Conservation (phyloP, 352 stramenopile species). For the Discostella stelligera region DNA sequence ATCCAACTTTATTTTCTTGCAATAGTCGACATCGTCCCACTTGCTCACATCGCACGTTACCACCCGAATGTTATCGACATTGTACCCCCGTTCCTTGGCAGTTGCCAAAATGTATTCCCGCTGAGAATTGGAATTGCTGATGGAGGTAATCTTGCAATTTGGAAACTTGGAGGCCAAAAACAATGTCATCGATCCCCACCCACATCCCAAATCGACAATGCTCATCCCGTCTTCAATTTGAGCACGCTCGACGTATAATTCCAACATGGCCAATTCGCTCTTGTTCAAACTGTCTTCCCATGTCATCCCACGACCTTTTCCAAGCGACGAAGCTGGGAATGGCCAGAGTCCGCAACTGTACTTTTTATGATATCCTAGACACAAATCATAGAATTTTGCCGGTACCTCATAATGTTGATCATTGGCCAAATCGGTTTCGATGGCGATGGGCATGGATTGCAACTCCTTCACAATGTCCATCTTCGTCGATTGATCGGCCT, state of each 20-base stretch:
- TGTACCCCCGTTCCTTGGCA: conserved; percentile 71
- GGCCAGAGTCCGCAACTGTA: conserved; percentile 82
- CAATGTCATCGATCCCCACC: conserved; percentile 73
- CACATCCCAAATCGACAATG: conserved; percentile 87
- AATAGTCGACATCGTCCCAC: conserved; percentile 43
- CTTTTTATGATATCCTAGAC: conserved; percentile 85
- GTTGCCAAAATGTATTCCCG: conserved; percentile 84
- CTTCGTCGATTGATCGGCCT: conserved; percentile 52
- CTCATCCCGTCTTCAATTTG: conserved; percentile 81
- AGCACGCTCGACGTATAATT: conserved; percentile 83
- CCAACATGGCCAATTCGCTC: conserved; percentile 84
- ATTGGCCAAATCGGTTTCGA: conserved; percentile 83
- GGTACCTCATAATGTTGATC: conserved; percentile 90
- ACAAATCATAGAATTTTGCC: conserved; percentile 84
- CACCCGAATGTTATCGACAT: conserved; percentile 82
- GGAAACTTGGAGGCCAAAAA: conserved; percentile 71
- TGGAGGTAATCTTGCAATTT: conserved; percentile 75
- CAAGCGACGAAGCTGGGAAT: conserved; percentile 2
- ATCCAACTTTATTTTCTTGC: conserved; percentile 45
- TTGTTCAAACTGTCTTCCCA: conserved; percentile 77
- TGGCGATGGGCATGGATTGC: conserved; percentile 67
- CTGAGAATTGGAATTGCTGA: conserved; percentile 85
- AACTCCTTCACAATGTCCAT: conserved; percentile 61
- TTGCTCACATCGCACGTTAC: conserved; percentile 78
- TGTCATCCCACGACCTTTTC: conserved; percentile 11